These are phyloP conservation scores for Pseudisothecium myosuroides DNA, from an alignment of 225 moss, liverwort and hornwort species.

Conservation along the genomic window DNA sequence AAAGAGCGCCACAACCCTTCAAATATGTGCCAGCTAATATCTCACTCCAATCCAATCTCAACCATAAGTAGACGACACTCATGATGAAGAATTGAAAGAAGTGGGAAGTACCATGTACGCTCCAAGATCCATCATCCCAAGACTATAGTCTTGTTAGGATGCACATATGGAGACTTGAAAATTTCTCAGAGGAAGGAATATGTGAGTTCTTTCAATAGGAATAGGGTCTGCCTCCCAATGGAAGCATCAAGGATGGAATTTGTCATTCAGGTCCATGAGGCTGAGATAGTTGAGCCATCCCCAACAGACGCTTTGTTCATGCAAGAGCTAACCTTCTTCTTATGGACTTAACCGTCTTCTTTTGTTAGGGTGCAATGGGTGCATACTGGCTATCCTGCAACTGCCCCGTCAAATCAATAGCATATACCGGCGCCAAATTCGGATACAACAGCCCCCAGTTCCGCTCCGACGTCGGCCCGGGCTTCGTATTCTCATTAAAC, in stretches of 20 bases:
- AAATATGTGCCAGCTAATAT: background rate
- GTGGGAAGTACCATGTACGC: background rate
- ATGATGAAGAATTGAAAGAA: background rate
- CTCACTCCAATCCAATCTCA: background rate
- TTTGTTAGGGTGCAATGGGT: background rate
- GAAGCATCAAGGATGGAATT: background rate
- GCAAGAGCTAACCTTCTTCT: background rate
- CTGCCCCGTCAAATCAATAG: conserved; percentile 41
- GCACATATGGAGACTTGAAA: fast-evolving
- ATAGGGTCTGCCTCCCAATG: background rate
- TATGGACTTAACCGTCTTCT: too few species aligned
- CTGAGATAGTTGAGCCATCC: background rate
- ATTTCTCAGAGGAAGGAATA: background rate
- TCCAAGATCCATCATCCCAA: background rate
- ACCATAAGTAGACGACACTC: background rate
- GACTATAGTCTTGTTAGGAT: background rate
- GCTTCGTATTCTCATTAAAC: conserved; percentile 47
- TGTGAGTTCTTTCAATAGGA: background rate
- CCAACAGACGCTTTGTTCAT: too few species aligned
- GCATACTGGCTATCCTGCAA: conserved; percentile 16
- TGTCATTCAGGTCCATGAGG: background rate
- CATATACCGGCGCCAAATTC: conserved; percentile 24
- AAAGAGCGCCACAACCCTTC: background rate
- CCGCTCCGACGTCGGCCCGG: conserved; percentile 35
- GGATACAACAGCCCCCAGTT: conserved; percentile 61